Percentiles rank a stretch among this genome's conserved stretches.
Evolutionary conservation across 2,329 filamentous ascomycete genomes (phyloP).

Genomic region (Lasiodiplodia sp.): DNA sequence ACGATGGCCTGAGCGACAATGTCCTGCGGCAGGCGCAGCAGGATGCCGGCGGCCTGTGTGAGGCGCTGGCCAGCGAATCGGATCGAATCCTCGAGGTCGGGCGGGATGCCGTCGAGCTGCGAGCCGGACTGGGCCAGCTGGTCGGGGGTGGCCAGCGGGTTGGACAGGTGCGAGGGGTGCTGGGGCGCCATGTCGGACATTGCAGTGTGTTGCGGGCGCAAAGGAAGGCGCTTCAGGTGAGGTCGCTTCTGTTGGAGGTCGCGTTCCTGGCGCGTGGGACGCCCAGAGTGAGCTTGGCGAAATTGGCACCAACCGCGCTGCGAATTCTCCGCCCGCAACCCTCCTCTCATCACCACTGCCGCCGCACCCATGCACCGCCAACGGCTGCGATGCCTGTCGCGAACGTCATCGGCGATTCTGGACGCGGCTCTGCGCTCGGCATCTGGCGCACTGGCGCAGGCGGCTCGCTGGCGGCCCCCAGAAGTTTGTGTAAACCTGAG

Average conservation of each 20-base stretch:
- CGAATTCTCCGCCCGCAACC: conserved; percentile 1
- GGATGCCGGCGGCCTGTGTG: conserved; percentile 79
- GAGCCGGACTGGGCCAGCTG: conserved; percentile 69
- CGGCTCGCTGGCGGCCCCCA: conserved; percentile 11
- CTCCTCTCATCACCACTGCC: conserved; percentile 10
- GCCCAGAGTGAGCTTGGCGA: conserved; percentile 13
- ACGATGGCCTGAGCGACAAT: conserved; percentile 86
- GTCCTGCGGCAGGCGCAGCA: conserved; percentile 85
- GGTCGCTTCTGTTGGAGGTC: background rate
- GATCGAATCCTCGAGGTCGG: conserved; percentile 74
- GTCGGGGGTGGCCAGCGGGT: conserved; percentile 74
- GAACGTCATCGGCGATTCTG: conserved; percentile 10
- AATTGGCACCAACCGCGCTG: background rate
- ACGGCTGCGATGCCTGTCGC: background rate
- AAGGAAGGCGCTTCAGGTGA: conserved; percentile 1
- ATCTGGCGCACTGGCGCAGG: conserved; percentile 6
- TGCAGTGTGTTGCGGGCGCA: conserved; percentile 1
- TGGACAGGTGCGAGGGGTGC: conserved; percentile 48
- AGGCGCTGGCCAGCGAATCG: conserved; percentile 76
- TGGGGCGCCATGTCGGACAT: conserved; percentile 25
- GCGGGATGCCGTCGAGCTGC: conserved; percentile 65
- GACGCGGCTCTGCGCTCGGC: conserved; percentile 14
- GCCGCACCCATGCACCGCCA: background rate
- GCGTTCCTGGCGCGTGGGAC: background rate
- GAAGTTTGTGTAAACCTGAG: conserved; percentile 29